Percentiles rank a stretch among this genome's conserved stretches.
Conservation (phyloP, 2,329 filamentous ascomycete species). For the Alternaria brassicicola region DNA sequence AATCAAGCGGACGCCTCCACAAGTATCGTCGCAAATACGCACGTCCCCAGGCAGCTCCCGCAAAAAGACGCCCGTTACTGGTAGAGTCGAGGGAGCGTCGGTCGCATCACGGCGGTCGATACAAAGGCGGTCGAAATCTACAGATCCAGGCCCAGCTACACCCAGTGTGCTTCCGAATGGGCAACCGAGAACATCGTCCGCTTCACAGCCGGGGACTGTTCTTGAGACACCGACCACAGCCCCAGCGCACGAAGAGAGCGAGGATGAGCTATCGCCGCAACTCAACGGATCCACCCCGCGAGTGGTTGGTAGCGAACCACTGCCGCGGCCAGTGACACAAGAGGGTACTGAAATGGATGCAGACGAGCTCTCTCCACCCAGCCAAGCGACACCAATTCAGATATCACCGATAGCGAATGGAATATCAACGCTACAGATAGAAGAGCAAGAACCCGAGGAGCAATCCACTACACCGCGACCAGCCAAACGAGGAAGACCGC, state of each 20-base stretch:
- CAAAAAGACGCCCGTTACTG: conserved; percentile 17
- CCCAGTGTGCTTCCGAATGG: conserved; percentile 27
- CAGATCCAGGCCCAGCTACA: conserved; percentile 32
- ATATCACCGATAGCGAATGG: conserved; percentile 5
- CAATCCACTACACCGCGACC: neutral
- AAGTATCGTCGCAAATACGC: conserved; percentile 15
- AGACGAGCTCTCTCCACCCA: conserved; percentile 26
- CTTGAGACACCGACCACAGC: conserved; percentile 23
- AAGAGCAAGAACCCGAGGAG: neutral
- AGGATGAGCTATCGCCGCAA: conserved; percentile 39
- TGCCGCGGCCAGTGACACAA: conserved; percentile 3
- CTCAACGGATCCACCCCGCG: neutral
- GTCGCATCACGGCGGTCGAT: conserved; percentile 18
- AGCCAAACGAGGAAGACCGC: conserved; percentile 10
- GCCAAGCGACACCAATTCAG: conserved; percentile 15
- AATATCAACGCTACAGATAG: neutral
- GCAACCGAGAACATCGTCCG: conserved; percentile 17
- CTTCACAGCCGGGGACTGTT: conserved; percentile 15
- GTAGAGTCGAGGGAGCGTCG: conserved; percentile 8
- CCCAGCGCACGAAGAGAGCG: conserved; percentile 29
- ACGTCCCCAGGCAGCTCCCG: neutral
- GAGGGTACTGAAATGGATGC: conserved; percentile 24
- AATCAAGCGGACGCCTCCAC: conserved; percentile 19
- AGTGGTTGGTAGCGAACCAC: conserved; percentile 4
- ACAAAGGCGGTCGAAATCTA: conserved; percentile 27